These are phyloP conservation scores for Dendrobium nobile DNA, from an alignment of 106 monocot genomes.

Conservation along the genomic window DNA sequence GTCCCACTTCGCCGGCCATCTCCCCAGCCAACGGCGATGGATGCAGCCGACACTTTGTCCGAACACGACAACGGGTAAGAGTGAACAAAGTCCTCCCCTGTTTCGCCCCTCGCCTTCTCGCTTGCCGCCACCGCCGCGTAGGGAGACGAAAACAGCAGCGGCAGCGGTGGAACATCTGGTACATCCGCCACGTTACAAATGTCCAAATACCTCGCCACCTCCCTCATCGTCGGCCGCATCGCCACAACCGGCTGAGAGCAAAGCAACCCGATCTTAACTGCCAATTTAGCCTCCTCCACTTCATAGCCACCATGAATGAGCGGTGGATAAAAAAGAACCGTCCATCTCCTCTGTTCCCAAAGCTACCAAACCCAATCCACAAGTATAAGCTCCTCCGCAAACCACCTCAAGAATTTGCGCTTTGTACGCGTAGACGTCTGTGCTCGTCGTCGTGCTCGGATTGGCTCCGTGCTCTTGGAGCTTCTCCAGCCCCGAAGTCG, in stretches of 20 bases:
- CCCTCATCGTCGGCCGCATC: too few species aligned
- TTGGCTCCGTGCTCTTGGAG: conserved; percentile 77
- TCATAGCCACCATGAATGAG: background rate
- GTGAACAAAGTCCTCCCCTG: conserved; percentile 35
- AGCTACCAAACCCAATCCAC: conserved; percentile 11
- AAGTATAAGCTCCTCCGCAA: conserved; percentile 57
- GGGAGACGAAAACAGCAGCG: background rate
- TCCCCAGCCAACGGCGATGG: background rate
- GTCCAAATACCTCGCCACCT: too few species aligned
- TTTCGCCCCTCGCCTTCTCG: background rate
- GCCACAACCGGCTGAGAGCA: too few species aligned
- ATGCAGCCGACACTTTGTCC: background rate
- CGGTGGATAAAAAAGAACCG: background rate
- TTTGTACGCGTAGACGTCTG: conserved; percentile 78
- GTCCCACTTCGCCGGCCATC: background rate
- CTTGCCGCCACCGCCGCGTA: background rate
- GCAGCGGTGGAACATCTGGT: conserved; percentile 27
- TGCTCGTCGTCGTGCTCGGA: conserved; percentile 29
- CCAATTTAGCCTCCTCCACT: conserved; percentile 7
- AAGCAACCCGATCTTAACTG: too few species aligned
- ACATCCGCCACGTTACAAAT: conserved; percentile 20
- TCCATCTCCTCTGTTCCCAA: background rate
- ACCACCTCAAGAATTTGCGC: conserved; percentile 67
- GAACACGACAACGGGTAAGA: conserved; percentile 24
- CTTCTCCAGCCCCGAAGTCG: conserved; percentile 74